Evolutionary conservation across 129 eudicot species (phyloP), one percentile per base, ranked within the genome.

Genomic region (Flaveria ramosissima): DNA sequence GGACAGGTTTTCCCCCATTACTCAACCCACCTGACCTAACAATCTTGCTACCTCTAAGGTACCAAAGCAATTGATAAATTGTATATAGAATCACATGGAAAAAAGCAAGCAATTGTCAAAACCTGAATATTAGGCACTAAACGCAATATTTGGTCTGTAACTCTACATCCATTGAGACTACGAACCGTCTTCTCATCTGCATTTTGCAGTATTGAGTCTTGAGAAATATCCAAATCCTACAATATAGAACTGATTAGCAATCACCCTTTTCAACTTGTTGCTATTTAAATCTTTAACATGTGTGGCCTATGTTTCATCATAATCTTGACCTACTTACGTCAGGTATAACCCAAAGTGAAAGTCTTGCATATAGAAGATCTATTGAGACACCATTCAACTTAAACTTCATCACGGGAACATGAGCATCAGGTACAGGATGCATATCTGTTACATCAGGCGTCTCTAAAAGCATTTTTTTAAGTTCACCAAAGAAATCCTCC

Each of bases 51-150:
- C 26, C 62, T 56, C 62, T 56, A 56, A 69, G 17, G 14, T 13
- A 71, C 46, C 63, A 9, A 50, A 50, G 3, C 21, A 50, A 15
- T 8, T 24, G 8, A n/a, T 14, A 55, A 36, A 1, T 17, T 39
- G 1, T 15, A 36, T 48, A 42, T 41, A 69, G 32, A 21, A 73
- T 46, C 53, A 57, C 10, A 76, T 30, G 52, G 11, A 36, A 77
- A 75, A 9, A 42, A 57, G 15, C 15, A 61, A 61, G 6, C 68
- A 83, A 16, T 23, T 45, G 57, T 15, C 46, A 26, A 30, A 60
- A 93, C 98, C 97, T 90, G 93, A 76, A 93, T 89, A 80, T 94
- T 94, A 66, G 98, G 98, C 70, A 94, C 98, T 82, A 94, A 86
- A 12, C 92, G 88, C 82, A 94, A 75, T 69, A 94, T 86, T 74